Base-by-base conservation (phyloP, 495 filamentous ascomycete species). In the Podospora didyma region DNA sequence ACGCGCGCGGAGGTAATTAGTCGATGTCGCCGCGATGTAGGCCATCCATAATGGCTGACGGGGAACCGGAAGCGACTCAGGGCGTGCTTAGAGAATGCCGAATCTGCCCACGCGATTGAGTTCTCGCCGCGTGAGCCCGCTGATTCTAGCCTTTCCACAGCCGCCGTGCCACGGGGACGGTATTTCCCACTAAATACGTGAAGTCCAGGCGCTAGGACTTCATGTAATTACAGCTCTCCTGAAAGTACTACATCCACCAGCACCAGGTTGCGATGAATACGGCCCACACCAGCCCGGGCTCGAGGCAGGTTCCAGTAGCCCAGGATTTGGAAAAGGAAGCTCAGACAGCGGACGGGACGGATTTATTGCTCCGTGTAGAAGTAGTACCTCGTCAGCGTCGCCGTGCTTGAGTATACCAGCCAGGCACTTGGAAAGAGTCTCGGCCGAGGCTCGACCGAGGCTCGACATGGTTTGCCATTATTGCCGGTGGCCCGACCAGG, bases 171-270 rank as follows among this genome's bases (percentile, higher is more conserved):
- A n/a, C n/a, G n/a, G 12, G 66, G 56, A 2, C 73, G 59, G 53
- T 75, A 69, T 1, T 46, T 49, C 6, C 41, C n/a, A n/a, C n/a
- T n/a, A n/a, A 17, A 9, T 46, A 19, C 0, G 70, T 54, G 17
- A 75, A 63, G 12, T 59, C 63, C 0, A 74, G 63, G 7, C 60
- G 57, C 5, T 70, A 69, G 57, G 74, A 75, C 20, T 54, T 47
- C 22, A 49, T 44, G 51, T 69, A n/a, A n/a, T n/a, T n/a, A 75
- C 0, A 74, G 51, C 7, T 47, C 7, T 47, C 49, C 46, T 74
- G 63, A 53, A 66, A 66, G 39, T 66, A 56, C 1, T 61, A 45
- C 28, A 70, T 68, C 52, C 60, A 66, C 34, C 57, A 57, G 10
- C 63, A 51, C 2, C 57, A 52, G 19, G 55, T 21, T 37, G 26